These are phyloP conservation scores for Neoboletus brunneissimus DNA, from an alignment of 768 basidiomycete species.

Conservation along the genomic window DNA sequence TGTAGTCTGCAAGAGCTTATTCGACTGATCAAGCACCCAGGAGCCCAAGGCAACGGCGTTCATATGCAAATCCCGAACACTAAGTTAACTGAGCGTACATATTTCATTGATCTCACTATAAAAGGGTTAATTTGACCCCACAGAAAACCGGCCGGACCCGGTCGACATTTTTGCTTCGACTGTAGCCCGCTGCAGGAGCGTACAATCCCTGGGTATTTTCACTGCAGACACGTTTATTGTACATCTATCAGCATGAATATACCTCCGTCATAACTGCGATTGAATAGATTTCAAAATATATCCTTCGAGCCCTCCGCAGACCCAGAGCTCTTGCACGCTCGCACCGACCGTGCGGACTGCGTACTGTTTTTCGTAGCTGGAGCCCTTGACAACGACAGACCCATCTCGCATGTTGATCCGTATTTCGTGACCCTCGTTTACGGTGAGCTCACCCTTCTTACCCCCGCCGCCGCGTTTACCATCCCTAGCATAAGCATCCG, in stretches of 20 bases:
- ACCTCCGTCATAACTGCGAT: slow-evolving; percentile 23
- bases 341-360: slow-evolving; percentile 74
- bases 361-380: slow-evolving; percentile 54
- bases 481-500: slow-evolving; percentile 66
- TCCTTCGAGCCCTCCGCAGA: slow-evolving; percentile 91
- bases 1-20: neutral
- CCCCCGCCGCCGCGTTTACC: slow-evolving; percentile 79
- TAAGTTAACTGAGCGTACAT: too few relatives aligned
- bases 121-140: too few relatives aligned
- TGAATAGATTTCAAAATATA: slow-evolving; percentile 77
- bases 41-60: too few relatives aligned
- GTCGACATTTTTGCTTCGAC: neutral
- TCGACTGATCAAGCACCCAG: neutral
- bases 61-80: too few relatives aligned
- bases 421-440: slow-evolving; percentile 66
- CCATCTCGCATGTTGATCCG: slow-evolving; percentile 71
- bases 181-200: neutral
- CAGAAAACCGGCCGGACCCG: too few relatives aligned
- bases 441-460: slow-evolving; percentile 77
- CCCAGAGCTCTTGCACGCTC: slow-evolving; percentile 97
- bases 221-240: neutral
- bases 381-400: slow-evolving; percentile 50
- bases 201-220: neutral
- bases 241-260: neutral
- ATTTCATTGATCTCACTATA: too few relatives aligned